phyloP scores from a whole-genome alignment of 2,329 filamentous ascomycete genomes.

The Rhynchosporium secalis region DNA sequence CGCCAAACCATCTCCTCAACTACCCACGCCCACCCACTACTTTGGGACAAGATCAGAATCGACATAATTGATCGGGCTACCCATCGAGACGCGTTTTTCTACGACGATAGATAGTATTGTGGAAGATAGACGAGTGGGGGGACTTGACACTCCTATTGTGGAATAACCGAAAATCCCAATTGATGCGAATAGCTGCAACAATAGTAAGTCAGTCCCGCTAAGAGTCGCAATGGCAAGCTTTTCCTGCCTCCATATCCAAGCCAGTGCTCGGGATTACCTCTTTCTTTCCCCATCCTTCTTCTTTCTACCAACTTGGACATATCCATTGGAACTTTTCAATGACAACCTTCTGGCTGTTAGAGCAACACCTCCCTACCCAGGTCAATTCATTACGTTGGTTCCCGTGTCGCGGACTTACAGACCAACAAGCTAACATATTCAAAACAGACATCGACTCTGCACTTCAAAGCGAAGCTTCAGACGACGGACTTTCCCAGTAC shows the following conservation, averaged over 20 bases:
- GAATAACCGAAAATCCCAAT: neutral
- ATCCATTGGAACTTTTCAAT: neutral
- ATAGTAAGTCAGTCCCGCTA: slow-evolving; percentile 28
- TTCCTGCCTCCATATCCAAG: neutral
- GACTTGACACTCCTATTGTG: slow-evolving; percentile 21
- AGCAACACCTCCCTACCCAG: neutral
- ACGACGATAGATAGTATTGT: slow-evolving; percentile 7
- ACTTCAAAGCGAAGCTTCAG: slow-evolving; percentile 4
- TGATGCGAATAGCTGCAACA: slow-evolving; percentile 25
- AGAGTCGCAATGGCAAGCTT: neutral
- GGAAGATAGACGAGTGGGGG: slow-evolving; percentile 11
- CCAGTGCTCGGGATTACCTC: neutral
- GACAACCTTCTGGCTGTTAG: neutral
- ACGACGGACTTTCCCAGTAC: slow-evolving; percentile 3
- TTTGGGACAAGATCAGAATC: slow-evolving; percentile 15
- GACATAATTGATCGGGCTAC: slow-evolving; percentile 16
- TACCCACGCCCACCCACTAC: slow-evolving; percentile 15
- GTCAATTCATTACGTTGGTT: neutral
- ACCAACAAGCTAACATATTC: neutral
- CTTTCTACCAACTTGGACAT: neutral
- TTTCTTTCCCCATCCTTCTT: neutral
- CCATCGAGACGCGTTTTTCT: slow-evolving; percentile 20
- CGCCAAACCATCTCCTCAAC: slow-evolving; percentile 19
- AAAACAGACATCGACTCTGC: slow-evolving; percentile 1
- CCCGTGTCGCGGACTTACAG: neutral